A percentile compares a stretch with the other conserved stretches of the same genome.
These are phyloP conservation scores for Coniochaeta prunicola DNA, from an alignment of 2,329 filamentous ascomycete genomes.

Conservation along the genomic window DNA sequence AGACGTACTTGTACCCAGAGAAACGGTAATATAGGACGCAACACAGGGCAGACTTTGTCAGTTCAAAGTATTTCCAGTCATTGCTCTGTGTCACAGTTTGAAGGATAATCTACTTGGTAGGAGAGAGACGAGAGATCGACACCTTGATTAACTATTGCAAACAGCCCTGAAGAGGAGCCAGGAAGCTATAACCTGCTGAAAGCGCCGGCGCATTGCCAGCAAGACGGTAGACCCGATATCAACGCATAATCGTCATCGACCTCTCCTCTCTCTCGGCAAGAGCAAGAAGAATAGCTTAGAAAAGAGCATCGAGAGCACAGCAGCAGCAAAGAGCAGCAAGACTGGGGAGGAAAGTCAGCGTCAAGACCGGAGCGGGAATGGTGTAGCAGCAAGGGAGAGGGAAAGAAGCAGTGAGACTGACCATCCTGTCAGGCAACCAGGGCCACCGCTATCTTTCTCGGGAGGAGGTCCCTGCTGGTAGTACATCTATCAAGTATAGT, in stretches of 20 bases:
- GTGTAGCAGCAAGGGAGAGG: not conserved
- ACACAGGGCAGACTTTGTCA: too few species aligned
- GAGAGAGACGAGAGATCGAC: too few species aligned
- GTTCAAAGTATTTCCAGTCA: too few species aligned
- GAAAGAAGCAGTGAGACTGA: not conserved
- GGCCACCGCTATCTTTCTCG: not conserved
- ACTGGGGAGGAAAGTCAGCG: not conserved
- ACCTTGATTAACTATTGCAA: not conserved
- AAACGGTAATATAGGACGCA: too few species aligned
- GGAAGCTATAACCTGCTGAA: not conserved
- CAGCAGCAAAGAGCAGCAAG: conserved; percentile 1
- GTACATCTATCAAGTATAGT: not conserved
- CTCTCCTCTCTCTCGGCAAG: not conserved
- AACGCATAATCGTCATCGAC: not conserved
- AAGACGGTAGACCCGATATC: not conserved
- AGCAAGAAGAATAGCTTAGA: not conserved
- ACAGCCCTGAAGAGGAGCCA: not conserved
- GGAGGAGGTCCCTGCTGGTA: conserved; percentile 1
- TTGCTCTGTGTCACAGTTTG: too few species aligned
- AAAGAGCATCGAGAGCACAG: conserved; percentile 1
- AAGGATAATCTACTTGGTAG: too few species aligned
- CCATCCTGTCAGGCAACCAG: not conserved
- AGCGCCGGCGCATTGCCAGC: not conserved
- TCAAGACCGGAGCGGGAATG: not conserved
- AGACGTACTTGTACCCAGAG: too few species aligned